Percentiles rank a stretch among this genome's conserved stretches.
phyloP scores from a whole-genome alignment of 164 flowering plant genomes.

The Stephania japonica region DNA sequence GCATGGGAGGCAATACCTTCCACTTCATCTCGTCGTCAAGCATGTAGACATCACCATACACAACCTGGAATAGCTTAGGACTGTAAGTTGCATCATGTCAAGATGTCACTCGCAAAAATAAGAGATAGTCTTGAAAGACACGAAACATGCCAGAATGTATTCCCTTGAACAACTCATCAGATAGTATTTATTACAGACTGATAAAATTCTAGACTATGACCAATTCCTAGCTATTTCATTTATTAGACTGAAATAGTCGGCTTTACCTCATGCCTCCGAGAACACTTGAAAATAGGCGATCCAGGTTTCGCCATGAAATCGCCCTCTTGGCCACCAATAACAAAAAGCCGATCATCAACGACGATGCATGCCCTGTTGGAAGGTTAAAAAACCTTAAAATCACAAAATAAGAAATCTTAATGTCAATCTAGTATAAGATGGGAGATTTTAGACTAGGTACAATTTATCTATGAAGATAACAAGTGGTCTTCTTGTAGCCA shows the following conservation, averaged over 20 bases:
- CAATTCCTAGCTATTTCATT: background rate
- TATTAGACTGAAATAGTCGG: background rate
- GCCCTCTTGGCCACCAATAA: constrained; percentile 97
- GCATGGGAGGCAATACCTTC: constrained; percentile 74
- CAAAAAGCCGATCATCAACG: constrained; percentile 56
- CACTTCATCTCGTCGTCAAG: constrained; percentile 80
- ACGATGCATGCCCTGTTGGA: constrained; percentile 72
- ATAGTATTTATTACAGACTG: too few relatives aligned
- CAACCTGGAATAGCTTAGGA: constrained; percentile 39
- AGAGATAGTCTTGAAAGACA: too few relatives aligned
- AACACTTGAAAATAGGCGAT: constrained; percentile 92
- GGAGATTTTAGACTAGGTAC: background rate
- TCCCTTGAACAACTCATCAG: too few relatives aligned
- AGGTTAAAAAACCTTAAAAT: background rate
- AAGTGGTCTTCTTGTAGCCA: too few relatives aligned
- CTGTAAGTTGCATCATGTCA: background rate
- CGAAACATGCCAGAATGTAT: too few relatives aligned
- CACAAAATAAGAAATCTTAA: too few relatives aligned
- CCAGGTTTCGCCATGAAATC: constrained; percentile 98
- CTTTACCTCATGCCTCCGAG: constrained; percentile 82
- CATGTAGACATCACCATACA: constrained; percentile 78
- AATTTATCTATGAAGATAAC: too few relatives aligned
- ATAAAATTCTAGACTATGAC: too few relatives aligned
- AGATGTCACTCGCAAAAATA: too few relatives aligned
- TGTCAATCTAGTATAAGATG: too few relatives aligned